A percentile compares a stretch with the other conserved stretches of the same genome.
Conservation (phyloP, 2,329 filamentous ascomycete species). For the Chaetomium globosum region DNA sequence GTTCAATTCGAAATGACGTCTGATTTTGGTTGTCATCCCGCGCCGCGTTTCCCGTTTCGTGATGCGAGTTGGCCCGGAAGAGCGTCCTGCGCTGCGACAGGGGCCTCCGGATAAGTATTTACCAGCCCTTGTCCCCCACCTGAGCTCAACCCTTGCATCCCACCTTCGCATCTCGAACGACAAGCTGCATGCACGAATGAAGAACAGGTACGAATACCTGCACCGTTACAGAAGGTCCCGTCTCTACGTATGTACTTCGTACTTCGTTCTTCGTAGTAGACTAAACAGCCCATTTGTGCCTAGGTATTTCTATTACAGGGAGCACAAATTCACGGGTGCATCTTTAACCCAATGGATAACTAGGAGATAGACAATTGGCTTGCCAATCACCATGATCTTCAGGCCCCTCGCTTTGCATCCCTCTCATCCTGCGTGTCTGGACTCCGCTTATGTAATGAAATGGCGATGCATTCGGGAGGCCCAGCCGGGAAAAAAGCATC, state of each 20-base stretch:
- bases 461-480: background rate
- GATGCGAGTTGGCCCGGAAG: background rate
- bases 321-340: too few species aligned
- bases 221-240: too few species aligned
- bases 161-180: background rate
- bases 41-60: conserved; percentile 2
- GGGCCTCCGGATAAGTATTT: conserved; percentile 22
- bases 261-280: background rate
- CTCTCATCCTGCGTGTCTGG: background rate
- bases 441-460: background rate
- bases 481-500: background rate
- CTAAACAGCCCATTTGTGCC: background rate
- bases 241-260: too few species aligned
- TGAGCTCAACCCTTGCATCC: background rate
- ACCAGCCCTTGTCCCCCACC: conserved; percentile 8
- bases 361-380: background rate
- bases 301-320: too few species aligned
- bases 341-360: too few species aligned
- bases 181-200: background rate
- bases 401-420: background rate
- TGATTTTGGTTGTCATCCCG: background rate
- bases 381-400: background rate
- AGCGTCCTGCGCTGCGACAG: background rate
- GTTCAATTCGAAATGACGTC: background rate
- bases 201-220: background rate